phyloP scores from a whole-genome alignment of 306 rosid species.

The Delonix regia region DNA sequence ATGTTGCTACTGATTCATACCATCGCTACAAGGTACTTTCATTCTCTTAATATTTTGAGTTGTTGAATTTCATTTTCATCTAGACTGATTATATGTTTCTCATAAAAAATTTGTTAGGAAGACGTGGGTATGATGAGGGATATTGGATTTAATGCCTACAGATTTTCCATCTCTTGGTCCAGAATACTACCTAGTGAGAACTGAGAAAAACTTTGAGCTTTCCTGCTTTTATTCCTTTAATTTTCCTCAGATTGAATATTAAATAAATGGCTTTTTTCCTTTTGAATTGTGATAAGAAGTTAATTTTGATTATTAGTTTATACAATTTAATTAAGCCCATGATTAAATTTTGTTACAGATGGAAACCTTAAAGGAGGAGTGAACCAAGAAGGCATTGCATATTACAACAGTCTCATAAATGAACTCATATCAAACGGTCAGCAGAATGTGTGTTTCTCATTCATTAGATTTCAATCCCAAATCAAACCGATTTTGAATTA shows the following conservation, averaged over 20 bases:
- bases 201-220: slow-evolving; percentile 40
- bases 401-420: slow-evolving; percentile 51
- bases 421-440: slow-evolving; percentile 48
- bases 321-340: not conserved
- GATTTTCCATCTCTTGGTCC: slow-evolving; percentile 72
- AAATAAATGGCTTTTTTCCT: not conserved
- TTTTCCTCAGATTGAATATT: slow-evolving; percentile 2
- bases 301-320: not conserved
- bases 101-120: slow-evolving; percentile 39
- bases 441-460: not conserved
- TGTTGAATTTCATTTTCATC: slow-evolving; percentile 6
- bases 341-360: slow-evolving; percentile 11
- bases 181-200: slow-evolving; percentile 69
- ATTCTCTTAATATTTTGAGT: slow-evolving; percentile 19
- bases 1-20: slow-evolving; percentile 61
- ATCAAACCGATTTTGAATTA: slow-evolving; percentile 9
- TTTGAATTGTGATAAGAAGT: not conserved
- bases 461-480: not conserved
- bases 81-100: slow-evolving; percentile 10
- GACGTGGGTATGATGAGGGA: slow-evolving; percentile 66
- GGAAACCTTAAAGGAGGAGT: slow-evolving; percentile 46
- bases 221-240: not conserved
- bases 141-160: slow-evolving; percentile 59
- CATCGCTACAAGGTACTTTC: slow-evolving; percentile 66
- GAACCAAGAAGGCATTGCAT: slow-evolving; percentile 39